A percentile compares a stretch with the other conserved stretches of the same genome.
Evolutionary conservation across 768 basidiomycete genomes (phyloP).

Genomic region (Albatrellus ellisii): DNA sequence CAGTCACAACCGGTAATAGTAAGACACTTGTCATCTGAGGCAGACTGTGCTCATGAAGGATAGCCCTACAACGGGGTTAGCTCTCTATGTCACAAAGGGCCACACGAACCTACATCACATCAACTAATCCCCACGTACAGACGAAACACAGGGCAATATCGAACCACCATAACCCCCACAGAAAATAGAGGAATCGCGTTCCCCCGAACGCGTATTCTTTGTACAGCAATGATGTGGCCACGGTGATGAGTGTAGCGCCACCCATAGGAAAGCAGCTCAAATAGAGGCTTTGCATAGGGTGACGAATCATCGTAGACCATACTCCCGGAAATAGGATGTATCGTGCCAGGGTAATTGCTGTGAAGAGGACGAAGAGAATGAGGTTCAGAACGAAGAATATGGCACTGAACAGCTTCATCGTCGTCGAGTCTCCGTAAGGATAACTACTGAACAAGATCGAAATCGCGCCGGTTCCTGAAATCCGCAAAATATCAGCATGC

Average conservation of each 20-base stretch:
- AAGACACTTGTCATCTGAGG: slow-evolving; percentile 47
- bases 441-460: slow-evolving; percentile 43
- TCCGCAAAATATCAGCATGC: no score
- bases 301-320: slow-evolving; percentile 33
- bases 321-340: slow-evolving; percentile 41
- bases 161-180: slow-evolving; percentile 64
- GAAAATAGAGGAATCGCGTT: slow-evolving; percentile 32
- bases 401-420: slow-evolving; percentile 28
- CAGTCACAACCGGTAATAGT: slow-evolving; percentile 67
- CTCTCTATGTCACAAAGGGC: not conserved
- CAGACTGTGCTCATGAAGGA: slow-evolving; percentile 37
- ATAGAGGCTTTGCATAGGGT: slow-evolving; percentile 38
- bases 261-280: slow-evolving; percentile 45
- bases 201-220: slow-evolving; percentile 36
- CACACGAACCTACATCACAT: slow-evolving; percentile 42
- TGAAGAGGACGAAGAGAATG: slow-evolving; percentile 38
- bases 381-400: slow-evolving; percentile 50
- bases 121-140: slow-evolving; percentile 48
- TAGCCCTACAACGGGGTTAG: not conserved
- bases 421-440: slow-evolving; percentile 36
- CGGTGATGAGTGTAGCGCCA: slow-evolving; percentile 41
- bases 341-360: slow-evolving; percentile 29
- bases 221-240: slow-evolving; percentile 33
- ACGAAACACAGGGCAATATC: slow-evolving; percentile 41
- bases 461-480: slow-evolving; percentile 33